A percentile compares a stretch with the other conserved stretches of the same genome.
Evolutionary conservation across 176 grass and related monocot species (phyloP).

Genomic region (Oryza glumipatula): DNA sequence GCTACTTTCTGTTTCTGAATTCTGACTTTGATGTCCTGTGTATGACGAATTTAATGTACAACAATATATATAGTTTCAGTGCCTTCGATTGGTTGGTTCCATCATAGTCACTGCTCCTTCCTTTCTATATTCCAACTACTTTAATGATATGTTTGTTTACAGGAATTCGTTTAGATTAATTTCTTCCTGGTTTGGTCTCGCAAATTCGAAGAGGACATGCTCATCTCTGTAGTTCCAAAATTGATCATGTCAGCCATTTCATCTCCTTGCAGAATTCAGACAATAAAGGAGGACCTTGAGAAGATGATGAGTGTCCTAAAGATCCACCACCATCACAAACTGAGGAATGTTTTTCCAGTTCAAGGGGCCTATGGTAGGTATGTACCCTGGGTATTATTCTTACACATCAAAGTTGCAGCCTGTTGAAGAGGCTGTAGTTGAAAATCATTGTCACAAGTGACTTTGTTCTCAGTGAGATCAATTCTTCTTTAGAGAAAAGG

Average conservation of each 20-base stretch:
- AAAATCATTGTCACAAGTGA: no score
- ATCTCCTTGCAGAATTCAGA: not conserved
- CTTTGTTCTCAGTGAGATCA: no score
- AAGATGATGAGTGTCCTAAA: no score
- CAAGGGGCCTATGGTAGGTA: no score
- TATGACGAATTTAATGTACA: no score
- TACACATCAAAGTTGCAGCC: no score
- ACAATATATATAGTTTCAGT: not conserved
- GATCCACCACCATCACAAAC: no score
- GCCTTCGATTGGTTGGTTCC: not conserved
- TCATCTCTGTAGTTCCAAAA: conserved; percentile 8
- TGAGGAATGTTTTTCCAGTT: no score
- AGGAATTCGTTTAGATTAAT: not conserved
- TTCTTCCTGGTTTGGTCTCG: not conserved
- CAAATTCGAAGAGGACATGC: not conserved
- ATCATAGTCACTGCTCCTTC: not conserved
- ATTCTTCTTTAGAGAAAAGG: no score
- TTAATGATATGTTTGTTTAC: not conserved
- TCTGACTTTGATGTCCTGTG: not conserved
- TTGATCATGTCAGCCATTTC: conserved; percentile 18
- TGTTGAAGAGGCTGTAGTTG: no score
- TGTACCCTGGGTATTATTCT: no score
- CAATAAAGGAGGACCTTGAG: no score
- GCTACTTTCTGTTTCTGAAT: not conserved
- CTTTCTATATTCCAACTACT: not conserved